Evolutionary conservation across 2,329 filamentous ascomycete genomes (phyloP).

Genomic region (Trichoderma simmonsii): DNA sequence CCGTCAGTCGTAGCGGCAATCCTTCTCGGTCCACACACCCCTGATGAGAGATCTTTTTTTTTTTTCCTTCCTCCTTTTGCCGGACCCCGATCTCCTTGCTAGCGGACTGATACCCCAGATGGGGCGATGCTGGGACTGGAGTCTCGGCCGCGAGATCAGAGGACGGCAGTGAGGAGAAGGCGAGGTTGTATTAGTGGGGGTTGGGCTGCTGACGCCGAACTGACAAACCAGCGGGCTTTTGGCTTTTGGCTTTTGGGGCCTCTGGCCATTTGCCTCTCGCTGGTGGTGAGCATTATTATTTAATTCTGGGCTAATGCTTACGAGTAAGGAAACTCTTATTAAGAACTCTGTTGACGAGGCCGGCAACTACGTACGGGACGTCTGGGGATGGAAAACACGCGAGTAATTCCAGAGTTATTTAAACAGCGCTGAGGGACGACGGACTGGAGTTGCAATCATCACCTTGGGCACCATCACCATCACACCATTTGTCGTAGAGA

Average conservation of each 20-base stretch:
- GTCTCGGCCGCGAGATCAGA: not conserved
- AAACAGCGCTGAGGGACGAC: not conserved
- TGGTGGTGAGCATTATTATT: not conserved
- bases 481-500: not conserved
- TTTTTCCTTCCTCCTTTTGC: not conserved
- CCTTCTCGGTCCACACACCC: not conserved
- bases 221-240: constrained; percentile 4
- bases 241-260: not conserved
- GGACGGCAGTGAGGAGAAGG: not conserved
- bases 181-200: not conserved
- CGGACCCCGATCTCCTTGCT: not conserved
- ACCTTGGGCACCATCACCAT: not conserved
- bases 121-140: not conserved
- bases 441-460: not conserved
- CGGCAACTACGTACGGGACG: not conserved
- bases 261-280: not conserved
- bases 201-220: not conserved
- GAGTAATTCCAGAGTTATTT: not conserved
- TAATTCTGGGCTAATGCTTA: not conserved
- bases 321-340: not conserved
- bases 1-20: not conserved
- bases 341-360: not conserved
- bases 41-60: not conserved
- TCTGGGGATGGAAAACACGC: not conserved
- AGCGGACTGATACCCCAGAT: not conserved